Evolutionary conservation across 139 green algal species (phyloP).

Genomic region (Pycnococcus provasolii): DNA sequence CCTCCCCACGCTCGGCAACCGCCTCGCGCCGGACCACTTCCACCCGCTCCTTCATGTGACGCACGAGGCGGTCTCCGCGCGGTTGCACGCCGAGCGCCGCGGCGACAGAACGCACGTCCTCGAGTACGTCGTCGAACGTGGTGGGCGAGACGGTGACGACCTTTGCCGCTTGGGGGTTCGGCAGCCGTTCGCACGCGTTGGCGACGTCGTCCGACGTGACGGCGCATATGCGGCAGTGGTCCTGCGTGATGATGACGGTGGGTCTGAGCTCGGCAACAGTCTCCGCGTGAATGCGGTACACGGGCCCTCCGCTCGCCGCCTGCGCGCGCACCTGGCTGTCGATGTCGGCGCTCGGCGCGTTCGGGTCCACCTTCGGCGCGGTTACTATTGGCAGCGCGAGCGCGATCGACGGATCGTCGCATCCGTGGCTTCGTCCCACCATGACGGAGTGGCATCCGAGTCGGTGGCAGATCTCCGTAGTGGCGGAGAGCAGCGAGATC

Average conservation of each 20-base stretch:
- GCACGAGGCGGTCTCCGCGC: conserved; percentile 17
- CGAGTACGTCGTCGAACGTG: conserved; percentile 24
- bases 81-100: conserved; percentile 19
- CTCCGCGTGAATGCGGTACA: conserved; percentile 29
- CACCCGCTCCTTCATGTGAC: conserved; percentile 10
- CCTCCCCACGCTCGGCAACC: background rate
- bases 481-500: background rate
- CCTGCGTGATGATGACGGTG: conserved; percentile 36
- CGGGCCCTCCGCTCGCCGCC: background rate
- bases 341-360: background rate
- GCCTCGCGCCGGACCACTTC: background rate
- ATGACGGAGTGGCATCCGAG: background rate
- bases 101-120: conserved; percentile 27
- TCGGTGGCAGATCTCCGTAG: background rate
- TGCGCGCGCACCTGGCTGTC: conserved; percentile 1
- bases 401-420: background rate
- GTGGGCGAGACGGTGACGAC: conserved; percentile 22
- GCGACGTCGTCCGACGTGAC: conserved; percentile 29
- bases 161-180: conserved; percentile 2
- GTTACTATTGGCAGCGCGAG: background rate
- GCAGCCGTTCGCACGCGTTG: conserved; percentile 6
- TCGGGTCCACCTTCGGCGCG: background rate
- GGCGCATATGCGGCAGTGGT: conserved; percentile 34
- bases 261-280: conserved; percentile 19
- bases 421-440: conserved; percentile 11